Conservation (phyloP, 169 alveolate genomes). For the Blepharisma undulans region DNA sequence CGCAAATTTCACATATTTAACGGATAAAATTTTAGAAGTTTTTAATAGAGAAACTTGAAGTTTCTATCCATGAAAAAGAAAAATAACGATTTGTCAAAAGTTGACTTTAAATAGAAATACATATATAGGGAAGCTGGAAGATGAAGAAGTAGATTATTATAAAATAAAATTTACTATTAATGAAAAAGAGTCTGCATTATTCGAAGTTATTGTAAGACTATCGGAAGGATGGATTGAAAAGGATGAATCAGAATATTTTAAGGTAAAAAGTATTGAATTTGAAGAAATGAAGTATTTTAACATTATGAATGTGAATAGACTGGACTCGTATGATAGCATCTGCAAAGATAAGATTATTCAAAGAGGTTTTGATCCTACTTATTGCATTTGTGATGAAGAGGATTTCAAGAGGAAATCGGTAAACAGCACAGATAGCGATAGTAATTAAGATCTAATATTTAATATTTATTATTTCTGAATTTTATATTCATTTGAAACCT, state of each 20-base stretch:
- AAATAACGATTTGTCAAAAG: background rate
- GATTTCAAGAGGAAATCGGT: background rate
- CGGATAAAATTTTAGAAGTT: background rate
- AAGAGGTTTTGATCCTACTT: background rate
- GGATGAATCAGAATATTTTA: background rate
- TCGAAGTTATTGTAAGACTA: background rate
- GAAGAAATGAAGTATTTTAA: background rate
- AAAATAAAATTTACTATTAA: background rate
- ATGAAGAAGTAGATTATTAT: background rate
- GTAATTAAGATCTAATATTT: too few species aligned
- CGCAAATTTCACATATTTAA: background rate
- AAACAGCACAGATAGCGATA: background rate
- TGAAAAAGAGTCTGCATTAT: background rate
- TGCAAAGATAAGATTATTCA: background rate
- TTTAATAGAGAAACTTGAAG: background rate
- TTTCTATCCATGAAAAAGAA: too few species aligned
- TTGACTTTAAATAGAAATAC: background rate
- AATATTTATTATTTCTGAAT: too few species aligned
- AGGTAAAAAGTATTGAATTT: background rate
- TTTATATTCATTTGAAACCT: too few species aligned
- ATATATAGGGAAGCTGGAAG: background rate
- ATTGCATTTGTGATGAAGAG: conserved; percentile 26
- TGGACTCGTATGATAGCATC: conserved; percentile 18
- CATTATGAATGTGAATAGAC: conserved; percentile 31
- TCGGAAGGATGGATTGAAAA: background rate